These are phyloP conservation scores for Hortaea sp. DNA, from an alignment of 2,329 filamentous ascomycete genomes.

Conservation along the genomic window DNA sequence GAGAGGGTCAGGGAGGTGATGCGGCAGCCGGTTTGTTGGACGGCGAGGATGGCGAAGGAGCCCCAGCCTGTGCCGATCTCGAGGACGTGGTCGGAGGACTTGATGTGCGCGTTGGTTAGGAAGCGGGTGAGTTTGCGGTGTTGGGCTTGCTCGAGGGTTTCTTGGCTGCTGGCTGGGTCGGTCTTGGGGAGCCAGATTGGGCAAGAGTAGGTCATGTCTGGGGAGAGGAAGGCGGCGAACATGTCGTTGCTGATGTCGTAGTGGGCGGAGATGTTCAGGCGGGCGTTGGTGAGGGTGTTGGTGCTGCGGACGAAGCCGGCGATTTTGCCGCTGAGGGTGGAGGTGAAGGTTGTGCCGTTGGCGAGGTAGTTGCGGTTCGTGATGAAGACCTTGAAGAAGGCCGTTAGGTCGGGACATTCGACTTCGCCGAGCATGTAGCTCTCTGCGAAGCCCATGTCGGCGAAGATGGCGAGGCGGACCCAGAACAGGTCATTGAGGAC, in stretches of 20 bases:
- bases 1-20: conserved; percentile 61
- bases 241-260: conserved; percentile 70
- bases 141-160: conserved; percentile 56
- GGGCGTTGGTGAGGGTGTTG: conserved; percentile 42
- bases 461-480: conserved; percentile 58
- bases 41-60: conserved; percentile 61
- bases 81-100: conserved; percentile 56
- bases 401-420: conserved; percentile 54
- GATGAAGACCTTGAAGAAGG: conserved; percentile 67
- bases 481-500: conserved; percentile 60
- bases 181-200: conserved; percentile 50
- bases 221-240: conserved; percentile 62
- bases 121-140: conserved; percentile 57
- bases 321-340: conserved; percentile 48
- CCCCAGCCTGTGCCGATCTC: conserved; percentile 73
- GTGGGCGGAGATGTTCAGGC: conserved; percentile 60
- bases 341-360: conserved; percentile 54
- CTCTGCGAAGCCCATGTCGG: conserved; percentile 66
- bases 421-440: conserved; percentile 66
- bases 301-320: conserved; percentile 42
- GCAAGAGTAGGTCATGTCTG: conserved; percentile 70
- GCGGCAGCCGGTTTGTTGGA: conserved; percentile 53
- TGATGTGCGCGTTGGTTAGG: conserved; percentile 55
- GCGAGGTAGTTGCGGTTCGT: conserved; percentile 51
- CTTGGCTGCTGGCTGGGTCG: conserved; percentile 34